Evolutionary conservation across 2,329 filamentous ascomycete genomes (phyloP).

Genomic region (Elsinoe batatas): DNA sequence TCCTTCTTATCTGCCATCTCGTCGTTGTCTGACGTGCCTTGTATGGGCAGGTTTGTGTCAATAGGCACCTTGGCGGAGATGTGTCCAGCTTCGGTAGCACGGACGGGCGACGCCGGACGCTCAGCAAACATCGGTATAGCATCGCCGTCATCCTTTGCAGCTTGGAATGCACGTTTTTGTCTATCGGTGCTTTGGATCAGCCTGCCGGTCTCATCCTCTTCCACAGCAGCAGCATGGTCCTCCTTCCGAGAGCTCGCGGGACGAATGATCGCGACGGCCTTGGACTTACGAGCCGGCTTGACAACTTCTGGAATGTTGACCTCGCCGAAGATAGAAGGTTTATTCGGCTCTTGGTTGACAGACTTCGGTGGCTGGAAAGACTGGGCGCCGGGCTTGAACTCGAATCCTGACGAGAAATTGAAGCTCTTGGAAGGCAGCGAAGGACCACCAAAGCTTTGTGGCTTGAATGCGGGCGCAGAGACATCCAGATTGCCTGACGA

Average conservation of each 20-base stretch:
- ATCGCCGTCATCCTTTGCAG: constrained; percentile 56
- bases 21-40: not conserved
- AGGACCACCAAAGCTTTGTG: constrained; percentile 16
- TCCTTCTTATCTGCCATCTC: not conserved
- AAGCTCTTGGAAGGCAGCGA: constrained; percentile 25
- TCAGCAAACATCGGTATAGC: constrained; percentile 65
- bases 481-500: constrained; percentile 50
- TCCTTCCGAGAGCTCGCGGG: constrained; percentile 23
- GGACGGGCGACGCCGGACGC: constrained; percentile 21
- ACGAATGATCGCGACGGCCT: constrained; percentile 70
- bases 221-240: constrained; percentile 23
- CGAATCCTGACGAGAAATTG: constrained; percentile 27
- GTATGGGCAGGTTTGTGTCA: not conserved
- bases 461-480: constrained; percentile 34
- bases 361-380: constrained; percentile 18
- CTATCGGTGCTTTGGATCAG: constrained; percentile 55
- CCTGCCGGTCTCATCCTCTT: constrained; percentile 52
- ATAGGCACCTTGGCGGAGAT: not conserved
- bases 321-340: constrained; percentile 27
- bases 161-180: constrained; percentile 63
- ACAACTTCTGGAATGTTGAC: constrained; percentile 56
- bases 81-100: not conserved
- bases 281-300: constrained; percentile 62
- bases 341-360: constrained; percentile 31
- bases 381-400: constrained; percentile 22